Conservation (phyloP, 805 yeast genomes). For the Hanseniaspora singularis region DNA sequence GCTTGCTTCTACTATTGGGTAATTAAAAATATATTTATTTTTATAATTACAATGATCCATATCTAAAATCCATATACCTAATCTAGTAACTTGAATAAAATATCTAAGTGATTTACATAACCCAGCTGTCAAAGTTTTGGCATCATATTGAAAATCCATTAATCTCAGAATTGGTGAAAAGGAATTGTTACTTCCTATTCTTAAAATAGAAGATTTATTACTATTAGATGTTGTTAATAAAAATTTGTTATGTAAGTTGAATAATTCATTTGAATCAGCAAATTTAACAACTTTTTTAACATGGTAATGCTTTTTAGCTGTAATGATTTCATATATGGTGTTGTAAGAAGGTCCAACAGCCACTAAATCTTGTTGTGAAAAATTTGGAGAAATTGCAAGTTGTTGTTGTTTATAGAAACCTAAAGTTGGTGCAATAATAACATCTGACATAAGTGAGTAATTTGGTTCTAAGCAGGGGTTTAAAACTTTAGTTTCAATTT, state of each 20-base stretch:
- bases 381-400: slow-evolving; percentile 59
- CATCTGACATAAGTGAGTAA: slow-evolving; percentile 61
- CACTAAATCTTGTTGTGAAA: slow-evolving; percentile 52
- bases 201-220: slow-evolving; percentile 30
- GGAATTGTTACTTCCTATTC: slow-evolving; percentile 55
- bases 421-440: slow-evolving; percentile 48
- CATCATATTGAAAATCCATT: slow-evolving; percentile 46
- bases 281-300: slow-evolving; percentile 59
- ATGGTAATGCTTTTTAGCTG: slow-evolving; percentile 49
- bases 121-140: slow-evolving; percentile 55
- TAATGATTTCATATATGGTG: slow-evolving; percentile 50
- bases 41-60: slow-evolving; percentile 42
- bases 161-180: slow-evolving; percentile 48
- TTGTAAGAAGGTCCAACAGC: slow-evolving; percentile 55
- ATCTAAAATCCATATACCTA: slow-evolving; percentile 51
- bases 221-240: slow-evolving; percentile 49
- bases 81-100: slow-evolving; percentile 64
- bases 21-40: slow-evolving; percentile 41
- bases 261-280: slow-evolving; percentile 58
- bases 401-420: slow-evolving; percentile 43
- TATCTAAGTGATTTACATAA: slow-evolving; percentile 43
- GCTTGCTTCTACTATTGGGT: slow-evolving; percentile 37
- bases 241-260: slow-evolving; percentile 57
- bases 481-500: slow-evolving; percentile 24
- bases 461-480: slow-evolving; percentile 29